phyloP scores from a whole-genome alignment of 257 asterid genomes.

The Capsicum pubescens region DNA sequence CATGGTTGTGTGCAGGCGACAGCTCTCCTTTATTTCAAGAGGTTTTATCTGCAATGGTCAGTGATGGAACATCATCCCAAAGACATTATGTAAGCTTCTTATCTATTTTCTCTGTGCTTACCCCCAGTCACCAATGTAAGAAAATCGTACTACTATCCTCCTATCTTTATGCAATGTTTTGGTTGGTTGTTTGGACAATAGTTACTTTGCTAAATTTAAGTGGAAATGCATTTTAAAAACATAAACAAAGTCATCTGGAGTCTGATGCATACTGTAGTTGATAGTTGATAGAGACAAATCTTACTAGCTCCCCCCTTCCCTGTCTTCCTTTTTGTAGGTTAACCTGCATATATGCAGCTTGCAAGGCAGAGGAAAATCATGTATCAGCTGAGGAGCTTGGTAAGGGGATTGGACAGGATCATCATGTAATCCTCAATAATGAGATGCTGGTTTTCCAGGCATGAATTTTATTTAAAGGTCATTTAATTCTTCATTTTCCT shows the following conservation, averaged over 20 bases:
- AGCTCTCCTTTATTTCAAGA: conserved; percentile 90
- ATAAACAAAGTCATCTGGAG: background rate
- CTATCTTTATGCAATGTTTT: background rate
- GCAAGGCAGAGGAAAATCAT: conserved; percentile 98
- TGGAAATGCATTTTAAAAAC: background rate
- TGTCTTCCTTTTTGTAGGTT: conserved; percentile 57
- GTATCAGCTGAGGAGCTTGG: conserved; percentile 99
- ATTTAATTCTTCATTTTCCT: conserved; percentile 18
- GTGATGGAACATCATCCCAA: conserved; percentile 99
- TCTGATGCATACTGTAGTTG: background rate
- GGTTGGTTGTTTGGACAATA: background rate
- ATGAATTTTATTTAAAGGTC: conserved; percentile 34
- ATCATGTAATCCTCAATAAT: conserved; percentile 80
- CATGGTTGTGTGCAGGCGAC: conserved; percentile 73
- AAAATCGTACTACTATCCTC: background rate
- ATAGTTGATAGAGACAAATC: background rate
- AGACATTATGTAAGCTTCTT: conserved; percentile 74
- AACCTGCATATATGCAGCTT: conserved; percentile 94
- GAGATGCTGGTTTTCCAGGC: conserved; percentile 98
- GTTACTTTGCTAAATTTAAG: background rate
- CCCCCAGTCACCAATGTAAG: background rate
- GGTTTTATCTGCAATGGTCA: conserved; percentile 96
- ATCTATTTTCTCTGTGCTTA: conserved; percentile 28
- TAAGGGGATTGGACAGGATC: conserved; percentile 96
- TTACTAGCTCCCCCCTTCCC: background rate